phyloP scores from a whole-genome alignment of 371 early-diverging fungal species.

The Mucor plumbeus region DNA sequence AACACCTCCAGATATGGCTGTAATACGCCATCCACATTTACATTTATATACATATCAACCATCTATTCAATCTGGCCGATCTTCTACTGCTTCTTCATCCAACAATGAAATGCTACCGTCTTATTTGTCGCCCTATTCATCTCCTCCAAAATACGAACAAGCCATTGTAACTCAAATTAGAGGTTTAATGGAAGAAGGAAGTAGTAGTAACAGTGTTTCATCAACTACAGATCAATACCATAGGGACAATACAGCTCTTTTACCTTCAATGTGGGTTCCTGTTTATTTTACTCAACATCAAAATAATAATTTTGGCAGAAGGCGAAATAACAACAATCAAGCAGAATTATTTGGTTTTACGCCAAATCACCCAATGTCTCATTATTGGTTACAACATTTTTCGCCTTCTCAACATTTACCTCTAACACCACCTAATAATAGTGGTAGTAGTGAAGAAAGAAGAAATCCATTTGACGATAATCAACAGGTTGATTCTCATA shows the following conservation, averaged over 20 bases:
- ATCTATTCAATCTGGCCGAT: constrained; percentile 13
- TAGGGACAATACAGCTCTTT: not conserved
- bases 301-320: not conserved
- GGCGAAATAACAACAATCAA: not conserved
- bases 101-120: constrained; percentile 38
- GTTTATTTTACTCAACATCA: constrained; percentile 22
- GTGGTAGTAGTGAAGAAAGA: too few species aligned
- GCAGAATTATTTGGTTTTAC: constrained; percentile 16
- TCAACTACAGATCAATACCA: not conserved
- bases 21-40: constrained; percentile 6
- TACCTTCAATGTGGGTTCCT: constrained; percentile 29
- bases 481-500: not conserved
- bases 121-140: constrained; percentile 40
- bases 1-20: constrained; percentile 26
- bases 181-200: constrained; percentile 23
- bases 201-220: not conserved
- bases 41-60: constrained; percentile 2
- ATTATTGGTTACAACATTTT: not conserved
- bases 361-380: constrained; percentile 8
- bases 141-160: constrained; percentile 54
- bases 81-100: constrained; percentile 23
- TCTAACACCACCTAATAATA: not conserved
- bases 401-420: not conserved
- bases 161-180: constrained; percentile 55
- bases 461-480: constrained; percentile 2